Percentiles rank a stretch among this genome's conserved stretches.
These are phyloP conservation scores for Fusarium illudens DNA, from an alignment of 2,329 filamentous ascomycete genomes.

Conservation along the genomic window DNA sequence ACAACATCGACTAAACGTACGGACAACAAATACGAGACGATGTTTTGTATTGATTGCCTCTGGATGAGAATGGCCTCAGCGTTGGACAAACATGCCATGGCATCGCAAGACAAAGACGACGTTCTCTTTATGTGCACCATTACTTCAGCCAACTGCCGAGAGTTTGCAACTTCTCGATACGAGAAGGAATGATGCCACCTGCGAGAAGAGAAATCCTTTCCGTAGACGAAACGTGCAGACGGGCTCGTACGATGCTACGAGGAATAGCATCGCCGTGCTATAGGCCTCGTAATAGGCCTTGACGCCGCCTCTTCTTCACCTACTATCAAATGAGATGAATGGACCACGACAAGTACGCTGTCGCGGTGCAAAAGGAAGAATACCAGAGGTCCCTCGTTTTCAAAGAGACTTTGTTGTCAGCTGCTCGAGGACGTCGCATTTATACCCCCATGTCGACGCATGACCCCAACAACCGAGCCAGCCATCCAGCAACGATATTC, in stretches of 20 bases:
- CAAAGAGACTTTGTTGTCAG: not conserved
- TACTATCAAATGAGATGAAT: not conserved
- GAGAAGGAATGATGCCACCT: not conserved
- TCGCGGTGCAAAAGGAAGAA: not conserved
- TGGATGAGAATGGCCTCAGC: not conserved
- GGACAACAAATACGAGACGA: not conserved
- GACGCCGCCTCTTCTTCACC: not conserved
- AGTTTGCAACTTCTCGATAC: not conserved
- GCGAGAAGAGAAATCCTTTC: not conserved
- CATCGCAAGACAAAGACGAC: not conserved
- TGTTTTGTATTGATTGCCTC: not conserved
- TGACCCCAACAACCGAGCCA: not conserved
- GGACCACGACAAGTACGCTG: accelerated
- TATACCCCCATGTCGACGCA: not conserved
- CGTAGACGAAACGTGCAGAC: not conserved
- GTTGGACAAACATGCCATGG: not conserved
- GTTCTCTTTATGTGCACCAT: not conserved
- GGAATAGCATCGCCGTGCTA: not conserved
- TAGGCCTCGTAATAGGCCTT: not conserved
- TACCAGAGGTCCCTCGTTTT: not conserved
- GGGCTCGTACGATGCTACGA: not conserved
- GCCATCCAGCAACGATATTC: not conserved
- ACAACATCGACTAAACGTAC: not conserved
- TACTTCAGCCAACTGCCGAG: not conserved
- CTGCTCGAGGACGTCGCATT: not conserved